Evolutionary conservation across 192 early-diverging fungal genomes (phyloP), one percentile per base, ranked within the genome.

Genomic region (Coemansia aciculifera): DNA sequence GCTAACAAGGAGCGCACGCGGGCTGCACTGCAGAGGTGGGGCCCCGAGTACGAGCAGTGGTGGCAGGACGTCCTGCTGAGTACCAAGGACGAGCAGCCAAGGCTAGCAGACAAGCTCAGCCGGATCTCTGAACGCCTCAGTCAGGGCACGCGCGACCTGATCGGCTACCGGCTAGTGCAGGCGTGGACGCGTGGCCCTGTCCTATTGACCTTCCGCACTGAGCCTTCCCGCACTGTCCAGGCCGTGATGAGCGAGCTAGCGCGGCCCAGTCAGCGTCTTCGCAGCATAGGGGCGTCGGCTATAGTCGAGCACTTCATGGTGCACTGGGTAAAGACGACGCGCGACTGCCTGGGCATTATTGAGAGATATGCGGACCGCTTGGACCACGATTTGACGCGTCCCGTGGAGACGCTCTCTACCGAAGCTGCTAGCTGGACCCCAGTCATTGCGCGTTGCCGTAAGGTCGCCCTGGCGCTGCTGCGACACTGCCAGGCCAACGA

Each of bases 371-470:
- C 70, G 0, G 79, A 81, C 37, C 36, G 37, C 23, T 27, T 81
- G 57, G 79, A 81, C 66, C 57, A 67, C 31, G 79, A 81, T n/a
- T 39, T 81, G 54, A 73, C 74, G 15, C 57, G 36, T 5, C 79
- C 79, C 0, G 65, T 81, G 48, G 54, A 51, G 13, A 71, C 10
- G 21, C 54, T 37, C 38, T 73, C 74, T 3, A 11, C 71, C 0
- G 79, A 81, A 34, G 71, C 74, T 8, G 69, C 79, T 1, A 75
- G 32, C 59, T 81, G 79, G 79, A 70, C 79, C 11, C 79, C 79
- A 1, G 67, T 81, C n/a, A 77, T 81, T 51, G 79, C 68, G 2
- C 74, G 79, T 49, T 76, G 79, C 62, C 74, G 79, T 10, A 81
- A 81, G 62, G 68, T 70, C 19, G 69, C 74, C 36, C 59, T 81